These are phyloP conservation scores for Lumnitzera racemosa DNA, from an alignment of 345 rosid genomes.

Conservation along the genomic window DNA sequence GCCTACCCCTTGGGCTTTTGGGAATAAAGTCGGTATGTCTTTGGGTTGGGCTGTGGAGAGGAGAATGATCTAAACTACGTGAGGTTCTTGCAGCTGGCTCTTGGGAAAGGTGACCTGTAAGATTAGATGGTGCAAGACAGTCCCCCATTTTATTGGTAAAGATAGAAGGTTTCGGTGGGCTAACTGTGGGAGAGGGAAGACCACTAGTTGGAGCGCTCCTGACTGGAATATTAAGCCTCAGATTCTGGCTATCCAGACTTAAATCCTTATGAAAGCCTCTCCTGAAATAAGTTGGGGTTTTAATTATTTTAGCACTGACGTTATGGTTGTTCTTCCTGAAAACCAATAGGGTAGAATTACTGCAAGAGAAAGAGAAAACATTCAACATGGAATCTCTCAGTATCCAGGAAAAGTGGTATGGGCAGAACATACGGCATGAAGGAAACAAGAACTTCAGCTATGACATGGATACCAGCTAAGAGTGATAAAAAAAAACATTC, in stretches of 20 bases:
- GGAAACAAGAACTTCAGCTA: too few species aligned
- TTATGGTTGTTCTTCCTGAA: conserved; percentile 24
- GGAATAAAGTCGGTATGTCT: conserved; percentile 12
- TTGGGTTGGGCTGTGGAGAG: conserved; percentile 24
- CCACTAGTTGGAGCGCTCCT: conserved; percentile 55
- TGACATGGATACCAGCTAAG: too few species aligned
- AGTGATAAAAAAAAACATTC: too few species aligned
- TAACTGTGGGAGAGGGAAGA: conserved; percentile 39
- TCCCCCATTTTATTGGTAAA: conserved; percentile 15
- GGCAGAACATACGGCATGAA: too few species aligned
- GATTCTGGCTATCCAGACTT: conserved; percentile 22
- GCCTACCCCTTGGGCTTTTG: conserved; percentile 11
- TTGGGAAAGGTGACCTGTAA: conserved; percentile 11
- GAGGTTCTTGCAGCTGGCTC: conserved; percentile 15
- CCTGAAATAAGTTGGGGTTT: conserved; percentile 13
- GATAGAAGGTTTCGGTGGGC: conserved; percentile 28
- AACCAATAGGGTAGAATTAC: background rate
- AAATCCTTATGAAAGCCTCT: conserved; percentile 23
- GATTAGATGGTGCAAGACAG: conserved; percentile 10
- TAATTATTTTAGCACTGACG: conserved; percentile 6
- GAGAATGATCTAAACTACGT: conserved; percentile 28
- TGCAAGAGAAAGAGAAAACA: too few species aligned
- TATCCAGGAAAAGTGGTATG: too few species aligned
- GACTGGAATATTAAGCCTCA: conserved; percentile 22
- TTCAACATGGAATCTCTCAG: too few species aligned